These are phyloP conservation scores for Hanseniaspora meyeri DNA, from an alignment of 805 yeast species.

Conservation along the genomic window DNA sequence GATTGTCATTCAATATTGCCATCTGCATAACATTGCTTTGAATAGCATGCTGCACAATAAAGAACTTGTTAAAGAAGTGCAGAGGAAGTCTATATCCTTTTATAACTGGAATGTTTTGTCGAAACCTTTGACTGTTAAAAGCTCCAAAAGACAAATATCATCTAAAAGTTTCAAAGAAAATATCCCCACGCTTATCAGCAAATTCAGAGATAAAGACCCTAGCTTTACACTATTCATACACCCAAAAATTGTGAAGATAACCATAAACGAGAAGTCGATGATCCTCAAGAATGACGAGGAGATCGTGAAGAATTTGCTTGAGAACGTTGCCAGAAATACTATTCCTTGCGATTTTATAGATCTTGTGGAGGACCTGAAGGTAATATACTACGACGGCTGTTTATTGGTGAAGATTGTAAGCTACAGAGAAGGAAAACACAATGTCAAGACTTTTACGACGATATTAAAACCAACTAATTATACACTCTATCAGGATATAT, in stretches of 20 bases:
- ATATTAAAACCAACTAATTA: slow-evolving; percentile 8
- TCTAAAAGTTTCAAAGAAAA: slow-evolving; percentile 2
- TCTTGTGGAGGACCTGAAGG: slow-evolving; percentile 6
- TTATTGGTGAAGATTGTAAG: slow-evolving; percentile 4
- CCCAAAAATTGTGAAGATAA: slow-evolving; percentile 9
- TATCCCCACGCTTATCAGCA: not conserved
- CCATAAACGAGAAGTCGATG: slow-evolving; percentile 9
- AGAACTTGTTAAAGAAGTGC: slow-evolving; percentile 6
- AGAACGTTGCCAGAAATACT: slow-evolving; percentile 7
- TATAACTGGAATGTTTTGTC: slow-evolving; percentile 12
- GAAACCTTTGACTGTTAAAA: slow-evolving; percentile 8
- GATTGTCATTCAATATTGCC: slow-evolving; percentile 8
- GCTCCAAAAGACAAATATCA: slow-evolving; percentile 4
- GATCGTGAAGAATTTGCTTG: slow-evolving; percentile 8
- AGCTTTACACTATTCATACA: slow-evolving; percentile 7
- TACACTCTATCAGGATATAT: slow-evolving; percentile 5
- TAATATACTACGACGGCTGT: slow-evolving; percentile 9
- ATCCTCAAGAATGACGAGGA: slow-evolving; percentile 7
- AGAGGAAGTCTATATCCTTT: slow-evolving; percentile 6
- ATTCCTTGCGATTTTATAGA: slow-evolving; percentile 11
- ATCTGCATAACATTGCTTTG: not conserved
- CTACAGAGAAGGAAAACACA: slow-evolving; percentile 12
- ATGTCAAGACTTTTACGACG: slow-evolving; percentile 6
- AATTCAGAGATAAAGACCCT: slow-evolving; percentile 11
- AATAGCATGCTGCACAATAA: slow-evolving; percentile 6